Base-by-base conservation (phyloP, 2,329 filamentous ascomycete species). In the Pseudopyricularia cyperi region DNA sequence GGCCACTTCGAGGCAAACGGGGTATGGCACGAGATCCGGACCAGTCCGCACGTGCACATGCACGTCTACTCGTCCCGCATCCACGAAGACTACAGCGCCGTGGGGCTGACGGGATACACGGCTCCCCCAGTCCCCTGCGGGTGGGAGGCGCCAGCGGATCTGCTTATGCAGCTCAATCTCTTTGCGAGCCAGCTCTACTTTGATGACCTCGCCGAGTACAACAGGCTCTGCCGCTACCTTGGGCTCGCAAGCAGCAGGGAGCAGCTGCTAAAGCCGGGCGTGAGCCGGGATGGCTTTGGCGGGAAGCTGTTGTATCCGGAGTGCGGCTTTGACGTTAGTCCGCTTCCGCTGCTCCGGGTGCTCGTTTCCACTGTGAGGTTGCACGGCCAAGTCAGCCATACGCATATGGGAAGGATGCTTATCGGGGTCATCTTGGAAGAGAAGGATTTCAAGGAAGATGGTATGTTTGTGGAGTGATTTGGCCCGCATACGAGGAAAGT, bases 101-200 rank as follows among this genome's bases (percentile, higher is more conserved):
- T 81, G 1, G 74, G 59, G 0, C 63, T 83, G 0, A 53, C 62
- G 2, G 63, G 79, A 1, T 75, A 69, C 57, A 67, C 62, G 1
- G 52, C 72, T 1, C 68, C 70, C 0, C 35, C 44, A 1, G 32
- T 61, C 0, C 54, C 55, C 4, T 7, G 1, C 0, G 46, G 14
- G 1, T 24, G 55, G 57, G 19, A 53, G 46, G 9, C 52, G 62
- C 4, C 59, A 56, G 9, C 61, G 57, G 11, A 39, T 12, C 59
- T 76, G 0, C 61, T 66, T 0, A 63, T 69, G 0, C 68, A 78
- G 52, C 69, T 88, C 0, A 83, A 84, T 39, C 64, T 88, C 0
- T 87, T 89, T 52, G 70, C 85, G 0, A 84, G 84, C 0, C 80
- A 85, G 52, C 68, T 87, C 0, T 88, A 87, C 57, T 87, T 12